These are phyloP conservation scores for Tricholoma terreum DNA, from an alignment of 768 basidiomycete genomes.

Conservation along the genomic window DNA sequence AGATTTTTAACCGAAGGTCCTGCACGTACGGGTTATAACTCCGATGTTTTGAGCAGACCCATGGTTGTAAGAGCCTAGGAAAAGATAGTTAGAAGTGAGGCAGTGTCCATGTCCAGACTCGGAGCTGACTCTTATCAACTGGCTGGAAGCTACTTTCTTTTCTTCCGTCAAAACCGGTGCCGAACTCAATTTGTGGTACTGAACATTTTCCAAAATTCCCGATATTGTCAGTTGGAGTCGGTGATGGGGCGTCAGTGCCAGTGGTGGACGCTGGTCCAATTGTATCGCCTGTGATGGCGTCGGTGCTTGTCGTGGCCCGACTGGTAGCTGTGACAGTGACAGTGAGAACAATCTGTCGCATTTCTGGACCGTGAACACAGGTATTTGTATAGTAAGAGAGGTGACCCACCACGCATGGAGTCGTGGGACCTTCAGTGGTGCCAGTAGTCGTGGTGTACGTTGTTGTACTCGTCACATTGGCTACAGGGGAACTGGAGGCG, in stretches of 20 bases:
- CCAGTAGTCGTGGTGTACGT: conserved; percentile 13
- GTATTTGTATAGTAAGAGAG: too few species aligned
- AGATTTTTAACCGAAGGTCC: neutral
- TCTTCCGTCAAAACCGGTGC: conserved; percentile 52
- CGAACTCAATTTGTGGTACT: conserved; percentile 58
- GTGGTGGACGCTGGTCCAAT: conserved; percentile 18
- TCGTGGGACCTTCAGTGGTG: conserved; percentile 12
- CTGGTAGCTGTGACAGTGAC: conserved; percentile 37
- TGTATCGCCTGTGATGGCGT: too few species aligned
- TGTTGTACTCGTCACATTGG: neutral
- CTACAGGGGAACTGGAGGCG: neutral
- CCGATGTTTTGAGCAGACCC: conserved; percentile 54
- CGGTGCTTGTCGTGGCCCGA: too few species aligned
- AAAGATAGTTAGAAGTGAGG: neutral
- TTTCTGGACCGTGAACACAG: too few species aligned
- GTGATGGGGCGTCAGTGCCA: conserved; percentile 12
- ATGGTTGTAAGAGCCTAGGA: conserved; percentile 44
- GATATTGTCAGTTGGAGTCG: conserved; percentile 19
- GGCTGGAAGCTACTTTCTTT: conserved; percentile 61
- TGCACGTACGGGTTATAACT: conserved; percentile 44
- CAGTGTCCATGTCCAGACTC: neutral
- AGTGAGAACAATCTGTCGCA: too few species aligned
- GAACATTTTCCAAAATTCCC: conserved; percentile 55
- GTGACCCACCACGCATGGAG: conserved; percentile 11
- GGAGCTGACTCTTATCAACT: conserved; percentile 38